Evolutionary conservation across 805 yeast species (phyloP), one percentile per base, ranked within the genome.

Genomic region (Kodamaea kaohsiungensis): DNA sequence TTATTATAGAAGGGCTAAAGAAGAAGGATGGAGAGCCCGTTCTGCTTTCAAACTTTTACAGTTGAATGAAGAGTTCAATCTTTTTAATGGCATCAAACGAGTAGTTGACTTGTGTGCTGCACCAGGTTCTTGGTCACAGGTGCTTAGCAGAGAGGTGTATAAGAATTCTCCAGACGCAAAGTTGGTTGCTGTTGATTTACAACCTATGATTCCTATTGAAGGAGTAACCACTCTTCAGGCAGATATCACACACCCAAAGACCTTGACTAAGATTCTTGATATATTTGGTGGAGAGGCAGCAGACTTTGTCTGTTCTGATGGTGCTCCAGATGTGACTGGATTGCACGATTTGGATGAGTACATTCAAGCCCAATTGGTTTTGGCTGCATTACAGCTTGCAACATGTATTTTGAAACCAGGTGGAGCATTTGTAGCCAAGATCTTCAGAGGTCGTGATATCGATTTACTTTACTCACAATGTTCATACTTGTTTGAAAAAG

Each of bases 241-340:
- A 1, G 99, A 95, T 71, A 95, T 95, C 61, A 95, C 99, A 1
- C 98, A 95, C 72, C 98, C 99, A 13, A 84, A 85, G 65, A 95
- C 99, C 0, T 77, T 95, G 51, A 80, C 80, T 38, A 81, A 78
- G 63, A 95, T 95, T 46, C 71, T 89, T 61, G 87, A 86, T 35
- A 80, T 88, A 42, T 95, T 95, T 74, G 96, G 89, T 18, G 97
- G 97, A 40, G 89, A 89, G 60, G 86, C 88, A 53, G 98, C 98
- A 0, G 99, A 95, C 69, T 88, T 93, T 67, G 97, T 95, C 0
- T 91, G 97, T 64, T 87, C 96, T 63, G 98, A 95, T 69, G 99
- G 99, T 54, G 99, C 99, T 0, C 99, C 99, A 1, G 99, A 95
- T 72, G 99, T 95, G 18, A 95, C 99, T 0, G 99, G 99, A 0